A percentile compares a stretch with the other conserved stretches of the same genome.
Conservation (phyloP, 805 yeast genomes). For the Lipomyces japonicus region DNA sequence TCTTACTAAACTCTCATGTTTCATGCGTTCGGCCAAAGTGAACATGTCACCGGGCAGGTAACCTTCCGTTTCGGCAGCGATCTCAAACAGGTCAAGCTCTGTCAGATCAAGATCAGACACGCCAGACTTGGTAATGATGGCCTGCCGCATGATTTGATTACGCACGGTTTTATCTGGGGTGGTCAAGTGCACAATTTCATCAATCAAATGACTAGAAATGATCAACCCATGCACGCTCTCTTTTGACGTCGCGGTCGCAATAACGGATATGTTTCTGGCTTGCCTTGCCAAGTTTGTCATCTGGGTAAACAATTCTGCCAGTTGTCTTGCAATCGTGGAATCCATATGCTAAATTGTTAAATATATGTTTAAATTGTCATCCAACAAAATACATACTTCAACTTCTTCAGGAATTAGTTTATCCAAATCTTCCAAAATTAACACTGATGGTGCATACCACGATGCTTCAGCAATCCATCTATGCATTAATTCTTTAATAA, state of each 20-base stretch:
- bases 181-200: slow-evolving; percentile 53
- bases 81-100: slow-evolving; percentile 45
- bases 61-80: slow-evolving; percentile 76
- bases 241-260: slow-evolving; percentile 62
- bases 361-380: background rate
- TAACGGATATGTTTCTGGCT: slow-evolving; percentile 49
- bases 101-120: background rate
- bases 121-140: slow-evolving; percentile 28
- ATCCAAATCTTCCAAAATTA: slow-evolving; percentile 77
- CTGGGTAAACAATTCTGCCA: slow-evolving; percentile 57
- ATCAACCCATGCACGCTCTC: slow-evolving; percentile 60
- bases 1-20: slow-evolving; percentile 36
- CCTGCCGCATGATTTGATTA: slow-evolving; percentile 44
- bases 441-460: slow-evolving; percentile 75
- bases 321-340: slow-evolving; percentile 56
- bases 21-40: slow-evolving; percentile 61
- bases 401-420: slow-evolving; percentile 63
- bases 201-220: slow-evolving; percentile 66
- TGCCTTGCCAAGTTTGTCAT: slow-evolving; percentile 42
- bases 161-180: slow-evolving; percentile 70
- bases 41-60: slow-evolving; percentile 79
- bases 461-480: slow-evolving; percentile 51
- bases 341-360: slow-evolving; percentile 53
- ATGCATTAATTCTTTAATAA: slow-evolving; percentile 45
- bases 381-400: slow-evolving; percentile 22